These are phyloP conservation scores for Candida sanyiensis DNA, from an alignment of 805 yeast species.

Conservation along the genomic window DNA sequence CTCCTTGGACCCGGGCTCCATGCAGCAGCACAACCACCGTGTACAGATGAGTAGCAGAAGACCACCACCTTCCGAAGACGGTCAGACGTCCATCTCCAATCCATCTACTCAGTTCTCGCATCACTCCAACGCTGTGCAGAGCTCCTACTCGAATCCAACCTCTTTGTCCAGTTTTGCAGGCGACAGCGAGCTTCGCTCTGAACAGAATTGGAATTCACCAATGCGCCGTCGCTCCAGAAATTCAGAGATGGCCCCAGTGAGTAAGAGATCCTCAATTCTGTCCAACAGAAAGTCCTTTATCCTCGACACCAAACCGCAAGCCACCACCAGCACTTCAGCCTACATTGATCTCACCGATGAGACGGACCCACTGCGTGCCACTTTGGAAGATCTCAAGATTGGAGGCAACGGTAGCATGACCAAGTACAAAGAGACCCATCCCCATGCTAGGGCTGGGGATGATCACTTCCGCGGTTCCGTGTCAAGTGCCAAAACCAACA, in stretches of 20 bases:
- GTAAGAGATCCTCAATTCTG: slow-evolving; percentile 16
- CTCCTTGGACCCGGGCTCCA: slow-evolving; percentile 7
- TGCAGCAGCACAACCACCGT: slow-evolving; percentile 3
- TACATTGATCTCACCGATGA: slow-evolving; percentile 18
- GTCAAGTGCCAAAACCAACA: slow-evolving; percentile 19
- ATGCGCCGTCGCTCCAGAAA: slow-evolving; percentile 25
- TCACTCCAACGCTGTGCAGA: slow-evolving; percentile 17
- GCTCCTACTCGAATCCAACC: slow-evolving; percentile 26
- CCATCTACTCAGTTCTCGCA: slow-evolving; percentile 17
- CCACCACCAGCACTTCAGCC: neutral
- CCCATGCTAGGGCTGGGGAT: neutral
- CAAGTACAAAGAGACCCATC: slow-evolving; percentile 30
- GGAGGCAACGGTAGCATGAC: slow-evolving; percentile 39
- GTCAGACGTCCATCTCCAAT: slow-evolving; percentile 25
- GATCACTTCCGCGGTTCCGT: slow-evolving; percentile 14
- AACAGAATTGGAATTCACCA: slow-evolving; percentile 28
- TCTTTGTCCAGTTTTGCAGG: slow-evolving; percentile 26
- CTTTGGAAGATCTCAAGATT: slow-evolving; percentile 39
- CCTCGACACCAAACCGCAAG: slow-evolving; percentile 11
- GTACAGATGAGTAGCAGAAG: slow-evolving; percentile 19
- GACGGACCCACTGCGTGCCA: slow-evolving; percentile 53
- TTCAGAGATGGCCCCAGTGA: slow-evolving; percentile 12
- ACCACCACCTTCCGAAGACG: slow-evolving; percentile 29
- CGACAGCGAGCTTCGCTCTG: slow-evolving; percentile 18
- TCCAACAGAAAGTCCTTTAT: slow-evolving; percentile 23